Conservation (phyloP, 148 eudicot species). For the Rhododendron ovatum region DNA sequence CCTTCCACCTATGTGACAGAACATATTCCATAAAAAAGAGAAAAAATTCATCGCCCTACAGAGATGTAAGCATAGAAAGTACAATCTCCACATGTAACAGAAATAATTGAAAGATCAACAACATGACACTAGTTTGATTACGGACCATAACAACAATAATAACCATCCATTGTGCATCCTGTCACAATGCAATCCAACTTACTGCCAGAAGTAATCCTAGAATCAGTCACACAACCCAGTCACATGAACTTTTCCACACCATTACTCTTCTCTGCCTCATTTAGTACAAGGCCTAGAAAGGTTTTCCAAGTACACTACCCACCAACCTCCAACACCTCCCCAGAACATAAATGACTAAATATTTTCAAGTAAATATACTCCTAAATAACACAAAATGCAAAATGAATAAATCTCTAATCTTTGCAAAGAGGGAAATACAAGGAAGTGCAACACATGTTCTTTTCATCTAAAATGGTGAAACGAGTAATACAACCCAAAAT, state of each 20-base stretch:
- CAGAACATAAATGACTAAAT: neutral
- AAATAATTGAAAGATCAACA: neutral
- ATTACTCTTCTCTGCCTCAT: neutral
- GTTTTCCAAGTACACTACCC: neutral
- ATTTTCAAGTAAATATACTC: neutral
- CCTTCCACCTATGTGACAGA: slow-evolving; percentile 68
- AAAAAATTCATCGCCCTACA: neutral
- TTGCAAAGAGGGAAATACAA: neutral
- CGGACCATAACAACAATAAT: neutral
- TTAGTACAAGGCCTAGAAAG: neutral
- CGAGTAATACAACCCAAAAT: neutral
- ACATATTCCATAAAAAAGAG: neutral
- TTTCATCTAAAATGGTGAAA: neutral
- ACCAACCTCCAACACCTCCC: neutral
- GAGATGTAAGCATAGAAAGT: neutral
- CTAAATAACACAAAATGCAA: neutral
- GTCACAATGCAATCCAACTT: neutral
- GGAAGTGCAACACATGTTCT: neutral
- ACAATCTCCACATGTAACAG: neutral
- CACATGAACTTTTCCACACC: neutral
- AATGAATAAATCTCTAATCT: neutral
- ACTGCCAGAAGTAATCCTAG: neutral
- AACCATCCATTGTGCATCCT: neutral
- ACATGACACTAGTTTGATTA: neutral
- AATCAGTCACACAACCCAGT: neutral